Evolutionary conservation across 176 grass and related monocot genomes (phyloP), one percentile per base, ranked within the genome.

Genomic region (Tillandsia fasciculata): DNA sequence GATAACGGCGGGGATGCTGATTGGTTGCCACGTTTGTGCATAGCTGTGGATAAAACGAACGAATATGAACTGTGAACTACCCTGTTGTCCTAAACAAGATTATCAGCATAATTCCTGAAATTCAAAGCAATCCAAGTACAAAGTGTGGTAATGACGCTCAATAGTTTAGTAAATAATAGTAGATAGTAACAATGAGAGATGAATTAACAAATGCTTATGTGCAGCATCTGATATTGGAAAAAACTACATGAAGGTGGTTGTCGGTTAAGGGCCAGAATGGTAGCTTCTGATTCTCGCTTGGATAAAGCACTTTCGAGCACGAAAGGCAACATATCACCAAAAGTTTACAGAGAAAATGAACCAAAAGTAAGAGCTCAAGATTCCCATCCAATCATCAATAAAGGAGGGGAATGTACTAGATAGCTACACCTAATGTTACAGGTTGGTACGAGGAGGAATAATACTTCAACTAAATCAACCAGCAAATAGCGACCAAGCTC

Each of bases 11-110:
- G 53, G 76, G 84, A 70, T 76, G 64, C 68, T 24, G 69, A 13
- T 68, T 33, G 51, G 13, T 64, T 51, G 1, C 12, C 65, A 10
- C 73, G 73, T 50, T 85, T 92, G 23, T 83, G 83, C 65, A 92
- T 92, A 51, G 82, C 89, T 92, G 82, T 72, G 76, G 73, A n/a
- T 72, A 72, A 24, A 33, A 80, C 9, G 64, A 53, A 18, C 2
- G 20, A 59, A 14, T 17, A 15, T 59, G 20, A 59, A 59, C n/a
- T 17, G 33, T 5, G 5, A 42, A 42, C 33, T 42, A 42, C 0
- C 33, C 4, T 42, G 33, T 42, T 5, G 5, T 42, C 33, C 33
- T 42, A 42, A 42, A 42, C 33, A 42, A 42, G 33, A 42, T 42
- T 42, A 42, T 7, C 33, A 42, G 33, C 4, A 42, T 42, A 42